These are phyloP conservation scores for Phylloporus sp. DNA, from an alignment of 1,284 basidiomycete species.

Conservation along the genomic window DNA sequence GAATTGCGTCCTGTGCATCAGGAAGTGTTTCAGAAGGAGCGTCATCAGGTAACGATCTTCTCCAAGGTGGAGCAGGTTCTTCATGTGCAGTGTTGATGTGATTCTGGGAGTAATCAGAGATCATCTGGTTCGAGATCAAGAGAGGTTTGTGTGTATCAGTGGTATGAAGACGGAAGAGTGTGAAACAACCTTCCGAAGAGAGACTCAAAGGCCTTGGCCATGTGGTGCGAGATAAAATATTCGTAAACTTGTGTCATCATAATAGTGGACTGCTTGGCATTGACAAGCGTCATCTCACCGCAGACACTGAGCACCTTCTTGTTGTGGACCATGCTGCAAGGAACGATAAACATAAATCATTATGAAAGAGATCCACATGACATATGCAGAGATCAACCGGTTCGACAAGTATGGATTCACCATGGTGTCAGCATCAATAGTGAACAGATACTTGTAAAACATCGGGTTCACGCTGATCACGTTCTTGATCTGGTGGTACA, in stretches of 20 bases:
- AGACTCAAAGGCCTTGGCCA: conserved; percentile 97
- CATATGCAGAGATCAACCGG: conserved; percentile 88
- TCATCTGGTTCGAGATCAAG: conserved; percentile 87
- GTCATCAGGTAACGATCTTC: conserved; percentile 99
- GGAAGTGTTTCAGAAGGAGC: conserved; percentile 93
- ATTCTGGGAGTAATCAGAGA: conserved; percentile 95
- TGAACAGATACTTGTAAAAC: conserved; percentile 98
- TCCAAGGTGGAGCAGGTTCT: conserved; percentile 95
- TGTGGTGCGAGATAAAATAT: conserved; percentile 96
- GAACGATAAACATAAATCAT: background rate
- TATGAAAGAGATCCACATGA: conserved; percentile 21
- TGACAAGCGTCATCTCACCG: conserved; percentile 90
- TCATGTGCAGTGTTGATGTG: conserved; percentile 99
- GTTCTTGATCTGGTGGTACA: conserved; percentile 99
- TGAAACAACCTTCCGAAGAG: conserved; percentile 99
- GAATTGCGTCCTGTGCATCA: conserved; percentile 92
- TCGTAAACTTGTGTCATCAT: conserved; percentile 99
- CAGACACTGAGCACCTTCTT: conserved; percentile 94
- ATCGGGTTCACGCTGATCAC: conserved; percentile 98
- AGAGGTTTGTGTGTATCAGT: conserved; percentile 93
- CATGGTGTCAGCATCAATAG: conserved; percentile 97
- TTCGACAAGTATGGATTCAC: conserved; percentile 88
- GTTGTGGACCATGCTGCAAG: conserved; percentile 82
- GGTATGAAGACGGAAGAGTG: conserved; percentile 90
- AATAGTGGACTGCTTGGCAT: conserved; percentile 91